phyloP scores from a whole-genome alignment of 2,329 filamentous ascomycete genomes.

The Gaeumannomyces tritici region DNA sequence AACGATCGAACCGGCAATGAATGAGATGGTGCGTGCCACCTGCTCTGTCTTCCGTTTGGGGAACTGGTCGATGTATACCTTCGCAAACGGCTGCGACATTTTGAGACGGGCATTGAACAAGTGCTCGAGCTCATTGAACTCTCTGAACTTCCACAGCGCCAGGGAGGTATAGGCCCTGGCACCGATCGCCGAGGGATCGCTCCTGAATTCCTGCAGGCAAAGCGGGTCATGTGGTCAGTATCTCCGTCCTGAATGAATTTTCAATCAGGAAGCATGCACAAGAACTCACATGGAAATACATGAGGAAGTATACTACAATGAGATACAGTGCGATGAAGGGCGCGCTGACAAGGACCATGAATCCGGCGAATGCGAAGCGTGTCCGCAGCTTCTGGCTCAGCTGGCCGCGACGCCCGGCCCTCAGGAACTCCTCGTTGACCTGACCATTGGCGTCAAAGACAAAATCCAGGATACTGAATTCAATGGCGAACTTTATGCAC shows the following conservation, averaged over 20 bases:
- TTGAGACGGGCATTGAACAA: slow-evolving; percentile 82
- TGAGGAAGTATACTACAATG: slow-evolving; percentile 83
- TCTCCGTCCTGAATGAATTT: neutral
- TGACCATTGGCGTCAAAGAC: slow-evolving; percentile 87
- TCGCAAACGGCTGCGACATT: slow-evolving; percentile 91
- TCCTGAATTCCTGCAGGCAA: slow-evolving; percentile 72
- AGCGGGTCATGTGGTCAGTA: slow-evolving; percentile 8
- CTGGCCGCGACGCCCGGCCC: slow-evolving; percentile 67
- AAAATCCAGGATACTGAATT: slow-evolving; percentile 84
- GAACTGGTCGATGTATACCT: slow-evolving; percentile 89
- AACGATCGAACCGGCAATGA: slow-evolving; percentile 76
- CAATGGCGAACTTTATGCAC: slow-evolving; percentile 85
- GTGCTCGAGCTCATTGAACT: slow-evolving; percentile 94
- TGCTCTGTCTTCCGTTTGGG: slow-evolving; percentile 91
- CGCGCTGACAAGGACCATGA: slow-evolving; percentile 78
- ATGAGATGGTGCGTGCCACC: slow-evolving; percentile 72
- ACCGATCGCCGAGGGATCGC: slow-evolving; percentile 80
- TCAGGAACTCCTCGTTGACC: slow-evolving; percentile 76
- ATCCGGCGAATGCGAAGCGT: slow-evolving; percentile 72
- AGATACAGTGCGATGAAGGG: slow-evolving; percentile 84
- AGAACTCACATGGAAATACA: slow-evolving; percentile 72
- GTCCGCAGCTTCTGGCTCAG: slow-evolving; percentile 69
- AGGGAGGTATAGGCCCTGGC: slow-evolving; percentile 85
- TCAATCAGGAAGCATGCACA: neutral
- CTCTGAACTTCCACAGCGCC: slow-evolving; percentile 95